phyloP scores from a whole-genome alignment of 257 asterid species.

The Dorcoceras hygrometricum region DNA sequence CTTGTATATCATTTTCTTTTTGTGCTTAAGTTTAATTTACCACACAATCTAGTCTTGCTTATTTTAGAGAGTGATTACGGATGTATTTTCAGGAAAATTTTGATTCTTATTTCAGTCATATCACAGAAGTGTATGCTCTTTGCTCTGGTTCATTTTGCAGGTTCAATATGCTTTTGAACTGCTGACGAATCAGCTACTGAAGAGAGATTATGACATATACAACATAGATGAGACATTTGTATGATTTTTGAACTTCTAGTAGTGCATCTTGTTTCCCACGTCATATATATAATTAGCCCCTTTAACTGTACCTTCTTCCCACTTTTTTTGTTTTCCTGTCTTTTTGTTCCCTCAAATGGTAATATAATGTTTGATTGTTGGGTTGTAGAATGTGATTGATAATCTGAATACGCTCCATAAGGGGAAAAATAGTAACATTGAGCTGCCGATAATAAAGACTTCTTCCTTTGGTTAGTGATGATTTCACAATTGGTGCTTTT shows the following conservation, averaged over 20 bases:
- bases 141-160: constrained; percentile 46
- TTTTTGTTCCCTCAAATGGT: constrained; percentile 10
- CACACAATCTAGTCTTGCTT: neutral
- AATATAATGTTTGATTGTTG: constrained; percentile 18
- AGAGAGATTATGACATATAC: constrained; percentile 87
- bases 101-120: constrained; percentile 13
- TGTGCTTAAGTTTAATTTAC: constrained; percentile 1
- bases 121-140: constrained; percentile 9
- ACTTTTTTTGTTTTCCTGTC: constrained; percentile 16
- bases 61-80: neutral
- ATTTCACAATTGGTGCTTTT: constrained; percentile 11
- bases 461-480: constrained; percentile 62
- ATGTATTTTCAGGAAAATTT: constrained; percentile 10
- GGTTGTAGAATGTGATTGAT: constrained; percentile 62
- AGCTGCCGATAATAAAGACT: constrained; percentile 57
- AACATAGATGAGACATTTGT: constrained; percentile 75
- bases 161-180: constrained; percentile 90
- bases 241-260: constrained; percentile 32
- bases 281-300: constrained; percentile 1
- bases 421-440: constrained; percentile 49
- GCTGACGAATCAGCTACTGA: constrained; percentile 72
- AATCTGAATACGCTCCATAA: constrained; percentile 44
- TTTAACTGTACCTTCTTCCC: constrained; percentile 11
- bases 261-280: constrained; percentile 10
- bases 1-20: constrained; percentile 7